These are phyloP conservation scores for Pezicula rhizophila DNA, from an alignment of 2,329 filamentous ascomycete genomes.

Conservation along the genomic window DNA sequence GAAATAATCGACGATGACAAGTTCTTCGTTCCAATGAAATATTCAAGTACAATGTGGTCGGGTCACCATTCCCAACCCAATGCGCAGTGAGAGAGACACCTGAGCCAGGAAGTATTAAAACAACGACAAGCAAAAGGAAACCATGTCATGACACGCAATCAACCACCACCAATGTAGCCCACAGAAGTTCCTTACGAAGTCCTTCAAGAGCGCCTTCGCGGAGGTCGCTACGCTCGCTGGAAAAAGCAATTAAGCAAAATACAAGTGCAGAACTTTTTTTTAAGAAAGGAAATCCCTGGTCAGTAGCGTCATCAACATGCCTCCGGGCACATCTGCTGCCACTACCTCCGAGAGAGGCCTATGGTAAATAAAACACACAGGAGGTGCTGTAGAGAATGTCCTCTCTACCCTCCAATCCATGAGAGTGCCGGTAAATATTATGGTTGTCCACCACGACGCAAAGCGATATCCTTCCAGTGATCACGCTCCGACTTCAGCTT, in stretches of 20 bases:
- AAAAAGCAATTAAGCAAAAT: conserved; percentile 5
- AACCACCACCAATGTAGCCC: background rate
- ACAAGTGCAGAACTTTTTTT: conserved; percentile 14
- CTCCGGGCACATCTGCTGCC: conserved; percentile 22
- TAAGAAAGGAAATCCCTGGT: conserved; percentile 15
- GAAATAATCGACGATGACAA: no score
- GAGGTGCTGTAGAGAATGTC: conserved; percentile 7
- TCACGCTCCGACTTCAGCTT: conserved; percentile 62
- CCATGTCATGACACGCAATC: background rate
- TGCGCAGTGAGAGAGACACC: conserved; percentile 1
- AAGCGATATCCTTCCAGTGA: conserved; percentile 49
- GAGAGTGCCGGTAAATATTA: conserved; percentile 24
- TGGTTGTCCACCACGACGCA: conserved; percentile 13
- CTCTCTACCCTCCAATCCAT: conserved; percentile 26
- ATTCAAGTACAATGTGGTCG: background rate
- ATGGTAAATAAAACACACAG: background rate
- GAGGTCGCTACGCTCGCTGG: background rate
- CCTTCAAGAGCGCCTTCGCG: background rate
- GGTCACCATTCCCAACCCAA: conserved; percentile 1
- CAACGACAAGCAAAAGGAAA: background rate
- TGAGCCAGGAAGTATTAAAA: background rate
- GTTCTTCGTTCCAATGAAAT: no score
- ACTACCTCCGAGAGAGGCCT: conserved; percentile 18
- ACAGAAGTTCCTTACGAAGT: background rate
- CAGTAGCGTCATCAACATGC: conserved; percentile 23